These are phyloP conservation scores for Phytophthora fragariae DNA, from an alignment of 352 stramenopile species.

Conservation along the genomic window DNA sequence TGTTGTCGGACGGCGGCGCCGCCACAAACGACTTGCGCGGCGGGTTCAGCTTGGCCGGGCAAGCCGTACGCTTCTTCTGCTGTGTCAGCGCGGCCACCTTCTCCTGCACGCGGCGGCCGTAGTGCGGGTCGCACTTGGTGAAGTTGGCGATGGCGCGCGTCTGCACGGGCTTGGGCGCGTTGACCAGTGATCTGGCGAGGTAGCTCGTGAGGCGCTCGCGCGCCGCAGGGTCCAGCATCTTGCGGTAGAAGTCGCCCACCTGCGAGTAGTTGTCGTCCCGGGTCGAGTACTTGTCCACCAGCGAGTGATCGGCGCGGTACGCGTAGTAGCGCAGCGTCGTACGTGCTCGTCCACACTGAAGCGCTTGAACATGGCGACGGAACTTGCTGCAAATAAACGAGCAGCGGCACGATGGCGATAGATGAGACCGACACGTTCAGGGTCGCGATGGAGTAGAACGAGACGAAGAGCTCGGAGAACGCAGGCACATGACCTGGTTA, in stretches of 20 bases:
- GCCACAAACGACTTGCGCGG: slow-evolving; percentile 45
- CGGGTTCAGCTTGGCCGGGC: background rate
- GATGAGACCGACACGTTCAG: too few species aligned
- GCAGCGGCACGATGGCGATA: too few species aligned
- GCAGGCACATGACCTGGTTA: too few species aligned
- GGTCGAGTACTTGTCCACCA: slow-evolving; percentile 75
- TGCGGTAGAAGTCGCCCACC: slow-evolving; percentile 81
- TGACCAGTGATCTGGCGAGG: slow-evolving; percentile 84
- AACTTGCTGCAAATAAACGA: background rate
- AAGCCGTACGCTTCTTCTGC: background rate
- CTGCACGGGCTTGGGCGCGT: slow-evolving; percentile 85
- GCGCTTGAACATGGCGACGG: slow-evolving; percentile 93
- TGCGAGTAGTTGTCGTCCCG: slow-evolving; percentile 92
- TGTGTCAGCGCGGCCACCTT: slow-evolving; percentile 56
- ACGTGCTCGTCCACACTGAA: slow-evolving; percentile 95
- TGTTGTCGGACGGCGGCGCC: slow-evolving; percentile 56
- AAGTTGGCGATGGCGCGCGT: slow-evolving; percentile 91
- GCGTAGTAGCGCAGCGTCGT: slow-evolving; percentile 34
- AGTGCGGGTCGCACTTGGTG: slow-evolving; percentile 82
- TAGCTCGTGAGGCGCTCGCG: slow-evolving; percentile 87
- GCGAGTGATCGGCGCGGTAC: slow-evolving; percentile 45
- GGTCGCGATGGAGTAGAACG: too few species aligned
- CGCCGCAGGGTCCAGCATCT: slow-evolving; percentile 69
- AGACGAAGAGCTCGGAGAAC: too few species aligned
- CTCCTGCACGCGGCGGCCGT: slow-evolving; percentile 80